A percentile compares a stretch with the other conserved stretches of the same genome.
phyloP scores from a whole-genome alignment of 164 flowering plant genomes.

The Saururus chinensis region DNA sequence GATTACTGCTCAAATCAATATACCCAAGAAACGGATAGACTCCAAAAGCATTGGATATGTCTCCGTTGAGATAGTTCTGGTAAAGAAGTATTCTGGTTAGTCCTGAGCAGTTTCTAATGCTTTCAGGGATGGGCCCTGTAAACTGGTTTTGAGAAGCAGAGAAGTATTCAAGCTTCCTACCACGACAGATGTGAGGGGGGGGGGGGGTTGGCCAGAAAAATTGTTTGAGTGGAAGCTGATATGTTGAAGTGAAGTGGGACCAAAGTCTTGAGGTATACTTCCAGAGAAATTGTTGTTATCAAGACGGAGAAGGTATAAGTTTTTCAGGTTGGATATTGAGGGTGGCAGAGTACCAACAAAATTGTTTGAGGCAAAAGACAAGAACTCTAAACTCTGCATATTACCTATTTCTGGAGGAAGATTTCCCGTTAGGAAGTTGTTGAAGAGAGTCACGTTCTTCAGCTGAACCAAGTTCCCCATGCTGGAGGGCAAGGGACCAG shows the following conservation, averaged over 20 bases:
- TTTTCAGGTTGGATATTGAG: slow-evolving; percentile 5
- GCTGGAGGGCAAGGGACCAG: slow-evolving; percentile 13
- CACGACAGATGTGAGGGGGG: slow-evolving; percentile 8
- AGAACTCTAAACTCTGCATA: slow-evolving; percentile 9
- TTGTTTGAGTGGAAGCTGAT: slow-evolving; percentile 10
- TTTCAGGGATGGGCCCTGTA: slow-evolving; percentile 15
- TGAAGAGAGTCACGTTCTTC: slow-evolving; percentile 33
- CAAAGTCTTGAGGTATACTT: slow-evolving; percentile 15
- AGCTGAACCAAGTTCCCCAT: slow-evolving; percentile 19
- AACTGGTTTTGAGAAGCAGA: slow-evolving; percentile 8
- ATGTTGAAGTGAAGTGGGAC: slow-evolving; percentile 7
- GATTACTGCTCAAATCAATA: slow-evolving; percentile 16
- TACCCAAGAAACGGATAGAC: slow-evolving; percentile 16
- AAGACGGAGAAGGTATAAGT: slow-evolving; percentile 8
- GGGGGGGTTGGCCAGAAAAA: slow-evolving; percentile 12
- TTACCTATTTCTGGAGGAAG: slow-evolving; percentile 37
- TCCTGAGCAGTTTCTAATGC: slow-evolving; percentile 27
- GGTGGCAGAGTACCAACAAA: slow-evolving; percentile 15
- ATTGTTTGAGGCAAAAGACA: slow-evolving; percentile 11
- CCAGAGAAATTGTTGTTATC: slow-evolving; percentile 15
- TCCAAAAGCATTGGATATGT: slow-evolving; percentile 29
- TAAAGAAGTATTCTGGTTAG: slow-evolving; percentile 44
- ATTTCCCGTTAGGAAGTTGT: slow-evolving; percentile 41
- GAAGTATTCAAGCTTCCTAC: slow-evolving; percentile 2
- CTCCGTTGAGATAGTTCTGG: slow-evolving; percentile 35